Evolutionary conservation across 2,329 filamentous ascomycete genomes (phyloP).

Genomic region (Pseudocercospora musae): DNA sequence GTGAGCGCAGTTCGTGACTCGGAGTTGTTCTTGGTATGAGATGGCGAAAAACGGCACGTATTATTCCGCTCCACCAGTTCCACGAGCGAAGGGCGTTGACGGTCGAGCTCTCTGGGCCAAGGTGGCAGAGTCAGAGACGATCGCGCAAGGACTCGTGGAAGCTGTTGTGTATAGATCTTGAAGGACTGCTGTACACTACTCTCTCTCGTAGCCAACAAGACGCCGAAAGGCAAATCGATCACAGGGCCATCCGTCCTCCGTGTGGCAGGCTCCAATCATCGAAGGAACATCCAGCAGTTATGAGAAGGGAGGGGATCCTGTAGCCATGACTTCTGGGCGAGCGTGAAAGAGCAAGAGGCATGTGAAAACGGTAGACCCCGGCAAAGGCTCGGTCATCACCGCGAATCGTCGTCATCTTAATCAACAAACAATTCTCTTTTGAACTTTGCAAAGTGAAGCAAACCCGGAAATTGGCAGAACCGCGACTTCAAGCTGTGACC

Average conservation of each 20-base stretch:
- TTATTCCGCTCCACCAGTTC: slow-evolving; percentile 1
- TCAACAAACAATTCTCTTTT: not conserved
- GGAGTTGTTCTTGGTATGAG: not conserved
- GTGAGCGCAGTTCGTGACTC: slow-evolving; percentile 43
- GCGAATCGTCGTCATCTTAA: not conserved
- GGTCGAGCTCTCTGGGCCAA: not conserved
- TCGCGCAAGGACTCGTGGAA: not conserved
- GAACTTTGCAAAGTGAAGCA: not conserved
- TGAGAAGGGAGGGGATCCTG: not conserved
- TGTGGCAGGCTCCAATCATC: not conserved
- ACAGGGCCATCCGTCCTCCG: not conserved
- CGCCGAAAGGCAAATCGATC: not conserved
- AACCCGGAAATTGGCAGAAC: not conserved
- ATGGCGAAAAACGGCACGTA: not conserved
- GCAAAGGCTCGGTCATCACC: not conserved
- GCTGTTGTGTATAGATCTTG: slow-evolving; percentile 1
- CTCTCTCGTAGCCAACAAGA: not conserved
- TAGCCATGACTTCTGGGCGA: not conserved
- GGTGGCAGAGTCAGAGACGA: not conserved
- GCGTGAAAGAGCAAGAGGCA: not conserved
- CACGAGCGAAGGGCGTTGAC: not conserved
- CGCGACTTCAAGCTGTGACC: not conserved
- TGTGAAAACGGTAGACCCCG: not conserved
- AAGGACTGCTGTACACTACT: not conserved
- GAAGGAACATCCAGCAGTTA: not conserved